phyloP scores from a whole-genome alignment of 768 basidiomycete genomes.

The Artomyces pyxidatus region DNA sequence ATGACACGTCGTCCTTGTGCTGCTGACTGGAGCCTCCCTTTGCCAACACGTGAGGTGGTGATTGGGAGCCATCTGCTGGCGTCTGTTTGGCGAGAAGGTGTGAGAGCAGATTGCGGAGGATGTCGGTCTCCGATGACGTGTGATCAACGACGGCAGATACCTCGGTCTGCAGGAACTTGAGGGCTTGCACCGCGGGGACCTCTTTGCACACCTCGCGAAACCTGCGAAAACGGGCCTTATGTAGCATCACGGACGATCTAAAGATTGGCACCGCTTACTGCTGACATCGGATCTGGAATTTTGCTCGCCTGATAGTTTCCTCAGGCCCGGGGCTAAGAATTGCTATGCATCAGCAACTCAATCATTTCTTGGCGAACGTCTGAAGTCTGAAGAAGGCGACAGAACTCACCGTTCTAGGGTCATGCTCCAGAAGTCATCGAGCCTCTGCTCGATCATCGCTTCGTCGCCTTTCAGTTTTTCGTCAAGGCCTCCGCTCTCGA shows the following conservation, averaged over 20 bases:
- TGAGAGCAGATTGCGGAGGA: slow-evolving; percentile 59
- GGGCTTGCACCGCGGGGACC: slow-evolving; percentile 49
- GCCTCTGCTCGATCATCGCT: slow-evolving; percentile 21
- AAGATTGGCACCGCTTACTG: slow-evolving; percentile 40
- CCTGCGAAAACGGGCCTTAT: slow-evolving; percentile 27
- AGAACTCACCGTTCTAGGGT: slow-evolving; percentile 48
- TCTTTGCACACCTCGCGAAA: slow-evolving; percentile 80
- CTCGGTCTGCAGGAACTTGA: slow-evolving; percentile 62
- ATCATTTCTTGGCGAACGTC: background rate
- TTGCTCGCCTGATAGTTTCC: slow-evolving; percentile 57
- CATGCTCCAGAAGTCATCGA: slow-evolving; percentile 81
- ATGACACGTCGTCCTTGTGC: background rate
- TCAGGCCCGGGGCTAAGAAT: slow-evolving; percentile 46
- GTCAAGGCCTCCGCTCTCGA: slow-evolving; percentile 12
- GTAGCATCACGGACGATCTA: background rate
- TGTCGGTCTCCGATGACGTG: slow-evolving; percentile 49
- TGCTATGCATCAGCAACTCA: background rate
- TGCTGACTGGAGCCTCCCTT: too few relatives aligned
- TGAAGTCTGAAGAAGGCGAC: background rate
- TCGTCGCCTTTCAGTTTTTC: slow-evolving; percentile 12
- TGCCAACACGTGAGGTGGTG: too few relatives aligned
- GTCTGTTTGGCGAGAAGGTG: slow-evolving; percentile 43
- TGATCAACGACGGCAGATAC: slow-evolving; percentile 71
- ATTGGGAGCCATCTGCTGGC: slow-evolving; percentile 5
- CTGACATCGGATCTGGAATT: slow-evolving; percentile 59